Evolutionary conservation across 148 eudicot genomes (phyloP).

Genomic region (Fagopyrum tataricum): DNA sequence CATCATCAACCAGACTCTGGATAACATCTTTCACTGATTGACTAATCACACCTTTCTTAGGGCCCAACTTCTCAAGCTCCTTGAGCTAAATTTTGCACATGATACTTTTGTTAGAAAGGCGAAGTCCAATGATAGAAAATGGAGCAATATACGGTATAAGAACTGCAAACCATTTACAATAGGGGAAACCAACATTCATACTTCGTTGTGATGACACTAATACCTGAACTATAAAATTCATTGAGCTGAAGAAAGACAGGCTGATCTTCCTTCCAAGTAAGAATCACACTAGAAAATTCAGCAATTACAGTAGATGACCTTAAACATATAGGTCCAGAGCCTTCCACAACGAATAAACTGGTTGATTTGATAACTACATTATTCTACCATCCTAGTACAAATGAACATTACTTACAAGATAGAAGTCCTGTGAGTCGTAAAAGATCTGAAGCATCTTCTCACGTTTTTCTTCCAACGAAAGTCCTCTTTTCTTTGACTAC

Average conservation of each 20-base stretch:
- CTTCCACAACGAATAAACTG: background rate
- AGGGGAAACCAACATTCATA: conserved; percentile 6
- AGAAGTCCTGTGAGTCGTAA: conserved; percentile 90
- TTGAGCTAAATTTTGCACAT: conserved; percentile 52
- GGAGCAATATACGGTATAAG: background rate
- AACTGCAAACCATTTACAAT: background rate
- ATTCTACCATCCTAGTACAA: background rate
- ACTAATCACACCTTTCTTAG: conserved; percentile 91
- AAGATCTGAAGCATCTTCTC: conserved; percentile 95
- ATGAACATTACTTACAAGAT: conserved; percentile 55
- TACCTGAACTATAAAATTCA: background rate
- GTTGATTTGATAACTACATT: background rate
- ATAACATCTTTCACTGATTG: conserved; percentile 96
- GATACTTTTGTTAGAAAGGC: conserved; percentile 1
- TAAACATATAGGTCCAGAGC: background rate
- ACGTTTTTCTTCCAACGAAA: conserved; percentile 92
- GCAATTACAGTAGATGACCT: background rate
- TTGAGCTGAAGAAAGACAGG: background rate
- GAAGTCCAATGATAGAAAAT: background rate
- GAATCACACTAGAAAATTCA: background rate
- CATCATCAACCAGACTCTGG: conserved; percentile 96
- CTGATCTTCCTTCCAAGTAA: background rate
- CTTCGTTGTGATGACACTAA: background rate
- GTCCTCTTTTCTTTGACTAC: conserved; percentile 97
- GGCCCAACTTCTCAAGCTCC: conserved; percentile 97